Conservation (phyloP, 345 rosid genomes). For the Eucalyptus curtisii region DNA sequence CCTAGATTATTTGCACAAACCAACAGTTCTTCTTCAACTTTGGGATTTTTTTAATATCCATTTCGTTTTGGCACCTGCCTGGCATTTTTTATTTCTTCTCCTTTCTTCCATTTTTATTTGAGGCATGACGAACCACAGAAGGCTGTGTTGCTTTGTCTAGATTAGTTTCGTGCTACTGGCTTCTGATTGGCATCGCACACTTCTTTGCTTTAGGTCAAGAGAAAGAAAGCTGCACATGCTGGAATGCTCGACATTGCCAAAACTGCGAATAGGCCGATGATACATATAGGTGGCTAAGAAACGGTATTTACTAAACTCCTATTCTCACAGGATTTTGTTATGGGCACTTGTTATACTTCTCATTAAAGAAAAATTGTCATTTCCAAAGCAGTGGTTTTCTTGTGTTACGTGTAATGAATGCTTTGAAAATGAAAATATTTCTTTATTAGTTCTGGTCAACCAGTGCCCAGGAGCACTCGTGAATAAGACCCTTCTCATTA, state of each 20-base stretch:
- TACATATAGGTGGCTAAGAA: constrained; percentile 6
- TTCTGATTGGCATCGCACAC: background rate
- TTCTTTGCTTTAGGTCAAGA: background rate
- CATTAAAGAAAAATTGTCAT: background rate
- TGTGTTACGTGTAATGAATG: background rate
- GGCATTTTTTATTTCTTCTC: background rate
- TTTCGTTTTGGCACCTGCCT: background rate
- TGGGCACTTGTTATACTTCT: background rate
- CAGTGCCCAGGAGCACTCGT: background rate
- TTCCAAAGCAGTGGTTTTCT: background rate
- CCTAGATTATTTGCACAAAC: background rate
- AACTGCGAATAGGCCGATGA: constrained; percentile 7
- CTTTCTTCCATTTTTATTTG: background rate
- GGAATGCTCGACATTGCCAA: constrained; percentile 10
- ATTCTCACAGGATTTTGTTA: background rate
- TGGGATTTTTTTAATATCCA: background rate
- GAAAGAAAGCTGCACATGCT: constrained; percentile 11
- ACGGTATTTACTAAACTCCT: background rate
- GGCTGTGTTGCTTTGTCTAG: background rate
- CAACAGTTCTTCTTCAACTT: background rate
- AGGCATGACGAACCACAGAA: background rate
- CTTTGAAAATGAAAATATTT: background rate
- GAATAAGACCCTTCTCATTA: background rate
- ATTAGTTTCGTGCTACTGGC: background rate
- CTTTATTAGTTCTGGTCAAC: background rate